These are phyloP conservation scores for Fusarium brevicatenulatum DNA, from an alignment of 2,329 filamentous ascomycete species.

Conservation along the genomic window DNA sequence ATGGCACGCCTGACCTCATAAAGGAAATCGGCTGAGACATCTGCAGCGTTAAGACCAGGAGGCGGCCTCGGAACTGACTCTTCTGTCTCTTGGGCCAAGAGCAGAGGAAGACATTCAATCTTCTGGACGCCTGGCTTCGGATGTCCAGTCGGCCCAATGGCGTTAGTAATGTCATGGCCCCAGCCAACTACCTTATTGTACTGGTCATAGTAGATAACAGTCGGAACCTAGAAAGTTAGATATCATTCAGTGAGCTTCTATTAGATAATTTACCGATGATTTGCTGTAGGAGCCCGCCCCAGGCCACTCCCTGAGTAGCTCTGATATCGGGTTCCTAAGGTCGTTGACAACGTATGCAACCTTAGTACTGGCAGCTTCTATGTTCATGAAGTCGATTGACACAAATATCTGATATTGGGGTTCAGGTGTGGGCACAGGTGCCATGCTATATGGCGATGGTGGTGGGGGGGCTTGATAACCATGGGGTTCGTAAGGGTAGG, in stretches of 20 bases:
- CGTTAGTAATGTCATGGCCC: neutral
- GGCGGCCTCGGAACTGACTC: neutral
- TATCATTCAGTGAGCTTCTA: too few relatives aligned
- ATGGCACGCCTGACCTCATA: neutral
- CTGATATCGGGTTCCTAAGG: neutral
- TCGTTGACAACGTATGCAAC: neutral
- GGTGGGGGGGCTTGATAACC: neutral
- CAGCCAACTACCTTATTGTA: neutral
- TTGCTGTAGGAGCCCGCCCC: neutral
- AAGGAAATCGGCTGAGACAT: neutral
- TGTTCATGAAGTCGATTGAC: neutral
- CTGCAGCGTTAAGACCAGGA: neutral
- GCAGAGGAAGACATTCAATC: neutral
- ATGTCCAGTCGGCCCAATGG: neutral
- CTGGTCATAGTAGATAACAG: neutral
- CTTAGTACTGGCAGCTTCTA: accelerated
- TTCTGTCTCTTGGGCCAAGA: neutral
- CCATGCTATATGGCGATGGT: neutral
- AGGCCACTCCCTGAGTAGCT: neutral
- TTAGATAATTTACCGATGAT: neutral
- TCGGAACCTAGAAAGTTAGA: neutral
- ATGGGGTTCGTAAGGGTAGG: neutral
- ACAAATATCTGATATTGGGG: neutral
- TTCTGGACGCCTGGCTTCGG: neutral
- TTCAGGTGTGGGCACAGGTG: neutral